Base-by-base conservation (phyloP, 1,284 basidiomycete genomes). In the Cystodermella granulosa region DNA sequence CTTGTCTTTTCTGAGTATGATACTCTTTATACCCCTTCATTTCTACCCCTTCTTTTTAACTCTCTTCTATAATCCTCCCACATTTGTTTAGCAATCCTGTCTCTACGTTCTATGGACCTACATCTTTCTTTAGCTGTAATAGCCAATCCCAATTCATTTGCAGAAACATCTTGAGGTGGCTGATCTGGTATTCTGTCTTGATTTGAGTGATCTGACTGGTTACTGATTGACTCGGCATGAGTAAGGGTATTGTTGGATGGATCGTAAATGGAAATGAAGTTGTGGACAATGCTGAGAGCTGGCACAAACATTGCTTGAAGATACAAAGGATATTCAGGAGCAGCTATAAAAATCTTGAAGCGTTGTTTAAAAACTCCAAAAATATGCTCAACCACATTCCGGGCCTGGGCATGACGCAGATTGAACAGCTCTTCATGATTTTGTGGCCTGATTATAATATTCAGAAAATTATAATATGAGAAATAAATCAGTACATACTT, bases 301-400 rank as follows among this genome's bases (percentile, higher is more conserved):
- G 48, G 42, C 2, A 57, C 46, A 21, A 69, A 42, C 3, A 34
- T 42, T 0, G 65, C 56, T 39, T 72, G 66, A 0, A 53, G 58
- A 0, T 52, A 26, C 20, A 66, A 45, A 7, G 42, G 35, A 42
- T 65, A 68, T 15, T 66, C 46, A 0, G 51, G 53, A 3, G 58
- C 42, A 2, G 51, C 4, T 1, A 42, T 40, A 6, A 67, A 48
- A 8, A 70, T 42, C 0, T 15, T 17, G 24, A 56, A 71, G 14
- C 55, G 48, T 1, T 39, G n/a, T 43, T 75, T 73, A 31, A 67
- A 14, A 3, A 71, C 54, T 13, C 70, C 66, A 62, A 75, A 73
- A 1, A 68, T 66, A 0, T 52, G 55, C 46, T 73, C 64, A 45
- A 72, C 54, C 3, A 67, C 58, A 50, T 72, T 70, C 2, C 58